These are phyloP conservation scores for Cytospora piceicola DNA, from an alignment of 2,329 filamentous ascomycete genomes.

Conservation along the genomic window DNA sequence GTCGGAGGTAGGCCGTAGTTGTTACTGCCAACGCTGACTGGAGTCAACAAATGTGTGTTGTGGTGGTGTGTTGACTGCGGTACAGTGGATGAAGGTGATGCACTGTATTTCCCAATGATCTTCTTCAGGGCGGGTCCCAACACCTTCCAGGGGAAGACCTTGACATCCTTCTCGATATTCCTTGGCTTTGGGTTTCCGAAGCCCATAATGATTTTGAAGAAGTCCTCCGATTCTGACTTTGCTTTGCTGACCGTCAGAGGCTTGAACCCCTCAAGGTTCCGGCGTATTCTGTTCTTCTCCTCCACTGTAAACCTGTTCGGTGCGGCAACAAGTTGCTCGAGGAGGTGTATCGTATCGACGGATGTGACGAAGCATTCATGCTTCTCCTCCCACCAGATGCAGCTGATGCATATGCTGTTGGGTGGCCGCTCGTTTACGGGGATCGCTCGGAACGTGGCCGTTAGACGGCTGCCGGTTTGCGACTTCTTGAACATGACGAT, in stretches of 20 bases:
- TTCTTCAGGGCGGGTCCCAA: constrained; percentile 88
- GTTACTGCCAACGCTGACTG: constrained; percentile 42
- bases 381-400: constrained; percentile 96
- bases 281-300: constrained; percentile 96
- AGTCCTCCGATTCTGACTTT: constrained; percentile 90
- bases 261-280: constrained; percentile 93
- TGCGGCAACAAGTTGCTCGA: constrained; percentile 82
- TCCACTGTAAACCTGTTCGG: constrained; percentile 87
- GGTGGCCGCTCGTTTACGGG: constrained; percentile 76
- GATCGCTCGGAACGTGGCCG: constrained; percentile 78
- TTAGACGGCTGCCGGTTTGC: constrained; percentile 81
- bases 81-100: constrained; percentile 37
- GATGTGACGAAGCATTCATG: constrained; percentile 91
- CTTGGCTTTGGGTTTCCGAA: constrained; percentile 94
- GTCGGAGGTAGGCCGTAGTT: constrained; percentile 55
- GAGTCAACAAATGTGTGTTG: constrained; percentile 46
- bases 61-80: constrained; percentile 31
- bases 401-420: constrained; percentile 93
- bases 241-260: constrained; percentile 92
- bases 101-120: constrained; percentile 93
- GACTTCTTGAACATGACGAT: constrained; percentile 87
- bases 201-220: constrained; percentile 99
- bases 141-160: constrained; percentile 97
- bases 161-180: constrained; percentile 99
- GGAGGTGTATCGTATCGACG: constrained; percentile 93